These are phyloP conservation scores for Dactylellina parvicollis DNA, from an alignment of 2,329 filamentous ascomycete genomes.

Conservation along the genomic window DNA sequence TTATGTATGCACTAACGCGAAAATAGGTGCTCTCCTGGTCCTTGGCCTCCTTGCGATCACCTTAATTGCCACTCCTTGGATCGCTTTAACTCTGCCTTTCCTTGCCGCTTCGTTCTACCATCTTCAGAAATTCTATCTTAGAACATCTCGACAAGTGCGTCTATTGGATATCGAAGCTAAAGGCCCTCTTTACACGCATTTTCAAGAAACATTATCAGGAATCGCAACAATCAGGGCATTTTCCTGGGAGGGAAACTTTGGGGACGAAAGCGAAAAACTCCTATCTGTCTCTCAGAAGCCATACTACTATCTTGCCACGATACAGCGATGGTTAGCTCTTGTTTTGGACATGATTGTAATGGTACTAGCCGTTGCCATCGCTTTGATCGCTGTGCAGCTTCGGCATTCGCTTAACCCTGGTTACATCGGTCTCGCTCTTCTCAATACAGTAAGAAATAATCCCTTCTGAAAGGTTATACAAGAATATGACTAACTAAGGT, in stretches of 20 bases:
- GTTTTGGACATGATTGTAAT: slow-evolving; percentile 62
- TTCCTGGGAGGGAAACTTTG: slow-evolving; percentile 37
- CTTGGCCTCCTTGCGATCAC: slow-evolving; percentile 29
- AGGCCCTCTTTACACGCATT: slow-evolving; percentile 62
- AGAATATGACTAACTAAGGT: neutral
- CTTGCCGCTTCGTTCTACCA: slow-evolving; percentile 57
- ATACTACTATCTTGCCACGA: slow-evolving; percentile 60
- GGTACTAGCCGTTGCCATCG: slow-evolving; percentile 60
- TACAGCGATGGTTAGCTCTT: slow-evolving; percentile 61
- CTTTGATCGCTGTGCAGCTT: slow-evolving; percentile 61
- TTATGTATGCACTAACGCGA: neutral
- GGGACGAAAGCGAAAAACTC: slow-evolving; percentile 54
- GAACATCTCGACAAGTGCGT: slow-evolving; percentile 63
- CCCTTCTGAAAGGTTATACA: neutral
- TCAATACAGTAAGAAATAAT: slow-evolving; percentile 59
- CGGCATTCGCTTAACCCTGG: slow-evolving; percentile 59
- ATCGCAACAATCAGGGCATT: slow-evolving; percentile 56
- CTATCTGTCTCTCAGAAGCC: slow-evolving; percentile 61
- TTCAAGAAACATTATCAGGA: slow-evolving; percentile 58
- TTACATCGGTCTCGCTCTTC: slow-evolving; percentile 59
- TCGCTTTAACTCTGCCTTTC: slow-evolving; percentile 58
- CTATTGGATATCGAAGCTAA: slow-evolving; percentile 63
- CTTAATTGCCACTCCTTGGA: slow-evolving; percentile 49
- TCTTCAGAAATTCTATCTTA: slow-evolving; percentile 62
- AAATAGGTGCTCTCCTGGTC: slow-evolving; percentile 20